Conservation (phyloP, 306 rosid species). For the Luffa aegyptiaca region DNA sequence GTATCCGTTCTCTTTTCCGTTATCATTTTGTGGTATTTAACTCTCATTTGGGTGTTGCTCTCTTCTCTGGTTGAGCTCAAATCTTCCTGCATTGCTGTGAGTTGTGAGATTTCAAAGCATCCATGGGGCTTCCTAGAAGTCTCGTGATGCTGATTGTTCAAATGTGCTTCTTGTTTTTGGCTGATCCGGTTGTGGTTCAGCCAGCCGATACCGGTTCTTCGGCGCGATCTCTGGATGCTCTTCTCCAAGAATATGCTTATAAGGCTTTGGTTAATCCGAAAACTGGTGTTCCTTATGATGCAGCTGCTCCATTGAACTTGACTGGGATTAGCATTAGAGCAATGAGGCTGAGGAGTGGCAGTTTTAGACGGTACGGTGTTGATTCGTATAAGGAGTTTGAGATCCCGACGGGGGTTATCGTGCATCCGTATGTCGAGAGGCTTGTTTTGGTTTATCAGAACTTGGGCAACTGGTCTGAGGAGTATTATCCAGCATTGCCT, state of each 20-base stretch:
- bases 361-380: conserved; percentile 64
- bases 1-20: not conserved
- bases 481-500: conserved; percentile 42
- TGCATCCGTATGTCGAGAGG: conserved; percentile 61
- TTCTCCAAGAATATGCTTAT: conserved; percentile 49
- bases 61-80: not conserved
- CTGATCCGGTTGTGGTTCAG: conserved; percentile 8
- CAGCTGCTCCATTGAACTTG: conserved; percentile 37
- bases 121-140: conserved; percentile 18
- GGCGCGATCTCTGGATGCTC: conserved; percentile 29
- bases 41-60: not conserved
- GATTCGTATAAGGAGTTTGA: conserved; percentile 46
- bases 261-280: conserved; percentile 40
- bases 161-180: not conserved
- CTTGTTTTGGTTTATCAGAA: conserved; percentile 87
- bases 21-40: not conserved
- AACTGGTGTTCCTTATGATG: conserved; percentile 44
- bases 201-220: not conserved
- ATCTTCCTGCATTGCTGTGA: conserved; percentile 3
- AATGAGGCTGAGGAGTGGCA: conserved; percentile 74
- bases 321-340: conserved; percentile 39
- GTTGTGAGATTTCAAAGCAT: conserved; percentile 2
- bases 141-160: conserved; percentile 11
- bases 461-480: conserved; percentile 49
- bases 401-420: conserved; percentile 41